Conservation (phyloP, 164 flowering plant species). For the Tinospora cordifolia region DNA sequence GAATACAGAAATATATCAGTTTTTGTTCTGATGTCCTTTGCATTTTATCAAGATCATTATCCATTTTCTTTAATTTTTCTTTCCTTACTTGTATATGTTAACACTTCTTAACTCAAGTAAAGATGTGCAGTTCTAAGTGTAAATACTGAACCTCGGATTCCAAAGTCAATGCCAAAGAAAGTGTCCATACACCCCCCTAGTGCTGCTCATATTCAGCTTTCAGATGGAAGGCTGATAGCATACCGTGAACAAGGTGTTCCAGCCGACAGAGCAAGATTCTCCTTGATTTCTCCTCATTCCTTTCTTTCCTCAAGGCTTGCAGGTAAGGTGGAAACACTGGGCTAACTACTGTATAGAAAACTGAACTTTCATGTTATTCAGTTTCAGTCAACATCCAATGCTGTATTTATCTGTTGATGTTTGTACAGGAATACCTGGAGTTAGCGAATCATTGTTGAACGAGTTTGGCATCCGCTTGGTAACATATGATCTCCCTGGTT, state of each 20-base stretch:
- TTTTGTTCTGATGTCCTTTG: no score
- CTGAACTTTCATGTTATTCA: not conserved
- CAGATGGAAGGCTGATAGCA: slow-evolving; percentile 84
- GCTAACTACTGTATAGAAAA: not conserved
- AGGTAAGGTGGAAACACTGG: slow-evolving; percentile 33
- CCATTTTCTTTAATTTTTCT: not conserved
- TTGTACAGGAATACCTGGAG: slow-evolving; percentile 62
- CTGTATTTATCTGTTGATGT: slow-evolving; percentile 7
- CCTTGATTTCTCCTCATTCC: slow-evolving; percentile 62
- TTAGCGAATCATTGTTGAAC: slow-evolving; percentile 54
- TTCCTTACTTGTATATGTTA: slow-evolving; percentile 1
- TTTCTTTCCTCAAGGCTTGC: slow-evolving; percentile 88
- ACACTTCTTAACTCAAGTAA: slow-evolving; percentile 9
- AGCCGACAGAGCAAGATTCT: slow-evolving; percentile 61
- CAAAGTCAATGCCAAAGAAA: slow-evolving; percentile 38
- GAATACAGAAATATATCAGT: not conserved
- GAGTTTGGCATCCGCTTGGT: slow-evolving; percentile 85
- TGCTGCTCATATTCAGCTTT: slow-evolving; percentile 64
- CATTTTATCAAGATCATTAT: no score
- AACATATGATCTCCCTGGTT: slow-evolving; percentile 98
- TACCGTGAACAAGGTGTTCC: slow-evolving; percentile 74
- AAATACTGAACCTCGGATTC: slow-evolving; percentile 25
- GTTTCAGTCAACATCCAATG: not conserved
- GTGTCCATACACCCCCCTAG: slow-evolving; percentile 61
- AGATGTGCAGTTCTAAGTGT: slow-evolving; percentile 51